These are phyloP conservation scores for Chrysopogon serrulatus DNA, from an alignment of 176 grass and related monocot genomes.

Conservation along the genomic window DNA sequence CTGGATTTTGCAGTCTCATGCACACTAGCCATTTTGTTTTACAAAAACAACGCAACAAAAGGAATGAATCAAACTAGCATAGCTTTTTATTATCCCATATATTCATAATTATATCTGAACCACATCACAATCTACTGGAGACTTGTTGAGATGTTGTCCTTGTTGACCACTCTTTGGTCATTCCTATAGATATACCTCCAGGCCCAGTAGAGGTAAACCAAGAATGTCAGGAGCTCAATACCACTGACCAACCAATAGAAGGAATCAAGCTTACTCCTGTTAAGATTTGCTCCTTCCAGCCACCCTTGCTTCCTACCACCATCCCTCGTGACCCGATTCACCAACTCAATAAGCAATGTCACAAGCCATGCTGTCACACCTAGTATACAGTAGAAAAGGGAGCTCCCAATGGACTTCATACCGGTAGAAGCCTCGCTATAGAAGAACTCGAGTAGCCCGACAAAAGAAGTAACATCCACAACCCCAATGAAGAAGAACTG, in stretches of 20 bases:
- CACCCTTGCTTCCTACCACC: slow-evolving; percentile 35
- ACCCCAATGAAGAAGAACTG: slow-evolving; percentile 76
- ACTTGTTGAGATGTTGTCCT: neutral
- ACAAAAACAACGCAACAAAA: no score
- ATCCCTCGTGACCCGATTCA: slow-evolving; percentile 49
- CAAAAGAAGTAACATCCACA: slow-evolving; percentile 75
- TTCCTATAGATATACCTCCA: slow-evolving; percentile 57
- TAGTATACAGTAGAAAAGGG: slow-evolving; percentile 61
- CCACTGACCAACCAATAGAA: slow-evolving; percentile 61
- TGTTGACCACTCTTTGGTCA: slow-evolving; percentile 13
- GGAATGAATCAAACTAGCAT: no score
- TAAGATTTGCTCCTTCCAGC: slow-evolving; percentile 60
- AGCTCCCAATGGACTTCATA: slow-evolving; percentile 72
- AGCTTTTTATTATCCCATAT: neutral
- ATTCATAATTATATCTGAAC: neutral
- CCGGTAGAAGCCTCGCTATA: slow-evolving; percentile 56
- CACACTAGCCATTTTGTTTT: no score
- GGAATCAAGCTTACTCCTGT: slow-evolving; percentile 50
- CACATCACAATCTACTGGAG: neutral
- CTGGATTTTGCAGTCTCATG: no score
- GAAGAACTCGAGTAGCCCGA: slow-evolving; percentile 74
- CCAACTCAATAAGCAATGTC: slow-evolving; percentile 48
- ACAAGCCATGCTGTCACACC: slow-evolving; percentile 51
- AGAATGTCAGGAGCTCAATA: slow-evolving; percentile 38
- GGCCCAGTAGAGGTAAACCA: slow-evolving; percentile 49